A percentile compares a stretch with the other conserved stretches of the same genome.
Conservation (phyloP, 2,329 filamentous ascomycete species). For the Esteya vermicola region DNA sequence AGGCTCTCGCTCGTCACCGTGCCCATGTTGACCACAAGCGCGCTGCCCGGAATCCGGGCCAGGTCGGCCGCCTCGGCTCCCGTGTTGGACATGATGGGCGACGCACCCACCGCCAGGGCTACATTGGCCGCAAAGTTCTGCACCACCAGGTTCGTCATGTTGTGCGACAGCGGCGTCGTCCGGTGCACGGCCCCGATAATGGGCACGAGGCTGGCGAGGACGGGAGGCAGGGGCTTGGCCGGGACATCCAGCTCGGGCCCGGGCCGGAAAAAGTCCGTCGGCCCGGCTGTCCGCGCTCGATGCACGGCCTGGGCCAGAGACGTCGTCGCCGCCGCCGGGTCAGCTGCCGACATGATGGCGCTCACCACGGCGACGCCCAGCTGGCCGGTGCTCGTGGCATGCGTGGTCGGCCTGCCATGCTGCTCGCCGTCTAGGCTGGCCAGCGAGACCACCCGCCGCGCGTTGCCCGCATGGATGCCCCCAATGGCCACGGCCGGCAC, state of each 20-base stretch:
- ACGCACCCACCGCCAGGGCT: slow-evolving; percentile 68
- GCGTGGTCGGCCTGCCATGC: background rate
- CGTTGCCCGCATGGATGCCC: slow-evolving; percentile 66
- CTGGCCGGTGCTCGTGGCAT: background rate
- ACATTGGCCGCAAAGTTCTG: slow-evolving; percentile 93
- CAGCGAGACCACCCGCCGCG: slow-evolving; percentile 61
- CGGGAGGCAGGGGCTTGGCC: background rate
- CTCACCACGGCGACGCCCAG: slow-evolving; percentile 73
- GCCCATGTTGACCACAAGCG: slow-evolving; percentile 89
- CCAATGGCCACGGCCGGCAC: slow-evolving; percentile 72
- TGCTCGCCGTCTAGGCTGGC: slow-evolving; percentile 23
- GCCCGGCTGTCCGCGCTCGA: slow-evolving; percentile 1
- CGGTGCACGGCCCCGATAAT: slow-evolving; percentile 48
- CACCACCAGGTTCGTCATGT: slow-evolving; percentile 95
- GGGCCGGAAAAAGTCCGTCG: slow-evolving; percentile 5
- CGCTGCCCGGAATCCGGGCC: slow-evolving; percentile 53
- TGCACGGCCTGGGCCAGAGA: slow-evolving; percentile 43
- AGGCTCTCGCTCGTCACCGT: slow-evolving; percentile 68
- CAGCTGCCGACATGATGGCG: slow-evolving; percentile 62
- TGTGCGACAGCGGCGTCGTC: slow-evolving; percentile 66
- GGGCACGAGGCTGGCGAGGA: slow-evolving; percentile 11
- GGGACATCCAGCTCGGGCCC: too few species aligned
- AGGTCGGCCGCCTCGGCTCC: slow-evolving; percentile 71
- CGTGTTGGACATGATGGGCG: slow-evolving; percentile 89
- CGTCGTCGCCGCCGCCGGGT: slow-evolving; percentile 50